Evolutionary conservation across 1,139 yeast species (phyloP).

Genomic region (Pichia sp.): DNA sequence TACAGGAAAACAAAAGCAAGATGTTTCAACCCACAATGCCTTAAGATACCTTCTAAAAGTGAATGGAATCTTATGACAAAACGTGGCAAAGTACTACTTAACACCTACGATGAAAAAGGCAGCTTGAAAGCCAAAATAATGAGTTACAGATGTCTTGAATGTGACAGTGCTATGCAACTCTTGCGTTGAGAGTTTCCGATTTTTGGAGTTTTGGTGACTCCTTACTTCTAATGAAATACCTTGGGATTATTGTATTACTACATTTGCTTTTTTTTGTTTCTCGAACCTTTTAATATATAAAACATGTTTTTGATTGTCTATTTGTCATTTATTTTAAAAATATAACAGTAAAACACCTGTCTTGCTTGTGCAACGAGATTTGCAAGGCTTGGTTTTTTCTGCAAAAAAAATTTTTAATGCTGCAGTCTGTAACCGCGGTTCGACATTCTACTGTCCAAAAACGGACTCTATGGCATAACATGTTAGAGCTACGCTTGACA

Average conservation of each 20-base stretch:
- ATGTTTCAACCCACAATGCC: constrained; percentile 68
- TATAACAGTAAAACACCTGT: too few relatives aligned
- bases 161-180: constrained; percentile 56
- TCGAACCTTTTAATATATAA: background rate
- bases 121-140: constrained; percentile 6
- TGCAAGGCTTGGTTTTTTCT: too few relatives aligned
- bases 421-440: constrained; percentile 3
- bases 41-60: constrained; percentile 91
- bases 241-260: too few relatives aligned
- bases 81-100: constrained; percentile 41
- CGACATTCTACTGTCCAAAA: background rate
- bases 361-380: too few relatives aligned
- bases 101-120: constrained; percentile 12
- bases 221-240: too few relatives aligned
- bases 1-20: constrained; percentile 92
- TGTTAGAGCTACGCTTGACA: too few relatives aligned
- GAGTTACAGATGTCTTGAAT: constrained; percentile 59
- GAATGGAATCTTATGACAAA: constrained; percentile 88
- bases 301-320: background rate
- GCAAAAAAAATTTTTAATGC: too few relatives aligned
- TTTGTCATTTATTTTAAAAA: background rate
- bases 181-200: constrained; percentile 6
- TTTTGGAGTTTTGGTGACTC: too few relatives aligned
- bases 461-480: too few relatives aligned
- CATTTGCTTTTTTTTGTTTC: background rate